Conservation (phyloP, 495 filamentous ascomycete species). For the Penicillium turbatum region DNA sequence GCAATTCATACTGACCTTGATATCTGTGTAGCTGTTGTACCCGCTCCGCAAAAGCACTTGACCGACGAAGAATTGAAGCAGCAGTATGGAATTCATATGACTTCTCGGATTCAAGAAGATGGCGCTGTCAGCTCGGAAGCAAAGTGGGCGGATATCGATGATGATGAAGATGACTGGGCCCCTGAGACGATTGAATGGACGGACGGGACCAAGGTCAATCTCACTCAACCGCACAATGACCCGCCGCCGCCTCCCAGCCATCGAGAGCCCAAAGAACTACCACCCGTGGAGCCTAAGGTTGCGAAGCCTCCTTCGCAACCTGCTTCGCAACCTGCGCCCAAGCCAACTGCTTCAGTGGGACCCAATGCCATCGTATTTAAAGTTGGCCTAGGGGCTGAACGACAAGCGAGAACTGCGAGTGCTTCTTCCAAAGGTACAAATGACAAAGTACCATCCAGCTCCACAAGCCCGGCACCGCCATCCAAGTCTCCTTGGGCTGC, state of each 20-base stretch:
- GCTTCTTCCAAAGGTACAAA: conserved; percentile 61
- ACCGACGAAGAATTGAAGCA: conserved; percentile 97
- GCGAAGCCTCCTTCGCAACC: no score
- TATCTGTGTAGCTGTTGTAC: conserved; percentile 58
- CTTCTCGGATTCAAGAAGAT: conserved; percentile 82
- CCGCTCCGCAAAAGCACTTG: conserved; percentile 81
- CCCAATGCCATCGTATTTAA: conserved; percentile 52
- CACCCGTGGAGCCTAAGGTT: conserved; percentile 18
- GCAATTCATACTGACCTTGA: conserved; percentile 23
- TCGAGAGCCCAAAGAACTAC: conserved; percentile 26
- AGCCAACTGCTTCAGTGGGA: conserved; percentile 46
- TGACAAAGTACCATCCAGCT: conserved; percentile 73
- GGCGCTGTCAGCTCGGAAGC: conserved; percentile 68
- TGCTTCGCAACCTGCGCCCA: conserved; percentile 36
- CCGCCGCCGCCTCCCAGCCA: conserved; percentile 22
- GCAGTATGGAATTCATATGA: conserved; percentile 94
- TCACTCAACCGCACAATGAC: conserved; percentile 50
- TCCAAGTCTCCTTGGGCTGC: conserved; percentile 89
- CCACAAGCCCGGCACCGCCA: conserved; percentile 73
- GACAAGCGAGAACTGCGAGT: conserved; percentile 49
- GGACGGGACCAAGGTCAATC: conserved; percentile 88
- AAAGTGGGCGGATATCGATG: conserved; percentile 98
- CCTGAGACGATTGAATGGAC: conserved; percentile 96
- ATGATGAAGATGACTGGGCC: conserved; percentile 97
- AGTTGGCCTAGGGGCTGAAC: conserved; percentile 47